These are phyloP conservation scores for Colletotrichum karsti DNA, from an alignment of 2,329 filamentous ascomycete genomes.

Conservation along the genomic window DNA sequence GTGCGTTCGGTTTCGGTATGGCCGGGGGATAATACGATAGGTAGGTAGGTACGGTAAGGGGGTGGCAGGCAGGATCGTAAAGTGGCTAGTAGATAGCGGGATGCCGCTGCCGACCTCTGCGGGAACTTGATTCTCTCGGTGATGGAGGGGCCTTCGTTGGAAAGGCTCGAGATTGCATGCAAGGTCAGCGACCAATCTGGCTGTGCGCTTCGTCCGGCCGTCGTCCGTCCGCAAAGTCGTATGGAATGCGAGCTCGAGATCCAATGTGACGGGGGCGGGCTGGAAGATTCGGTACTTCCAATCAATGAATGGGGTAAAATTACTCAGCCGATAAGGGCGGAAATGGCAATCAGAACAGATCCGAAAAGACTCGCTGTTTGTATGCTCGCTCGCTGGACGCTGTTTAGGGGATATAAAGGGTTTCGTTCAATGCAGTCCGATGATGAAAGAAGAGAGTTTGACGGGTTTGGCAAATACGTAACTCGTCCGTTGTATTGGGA, in stretches of 20 bases:
- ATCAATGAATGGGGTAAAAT: background rate
- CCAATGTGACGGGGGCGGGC: background rate
- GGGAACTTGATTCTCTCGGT: background rate
- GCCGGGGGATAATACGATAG: constrained; percentile 11
- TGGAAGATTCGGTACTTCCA: constrained; percentile 1
- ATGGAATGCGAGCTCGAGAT: constrained; percentile 1
- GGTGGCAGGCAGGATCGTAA: constrained; percentile 6
- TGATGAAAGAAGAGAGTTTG: constrained; percentile 27
- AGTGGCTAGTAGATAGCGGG: constrained; percentile 13
- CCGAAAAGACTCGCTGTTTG: background rate
- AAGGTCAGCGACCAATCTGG: constrained; percentile 12
- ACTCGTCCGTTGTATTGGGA: constrained; percentile 13
- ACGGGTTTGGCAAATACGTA: constrained; percentile 7
- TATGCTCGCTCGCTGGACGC: background rate
- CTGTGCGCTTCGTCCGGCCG: constrained; percentile 7
- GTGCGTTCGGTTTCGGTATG: constrained; percentile 19
- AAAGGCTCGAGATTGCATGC: constrained; percentile 17
- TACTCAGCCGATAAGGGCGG: constrained; percentile 21
- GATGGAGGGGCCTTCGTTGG: background rate
- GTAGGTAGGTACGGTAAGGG: background rate
- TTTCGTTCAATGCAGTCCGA: background rate
- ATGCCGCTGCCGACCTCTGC: background rate
- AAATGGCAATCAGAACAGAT: background rate
- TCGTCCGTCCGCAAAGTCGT: constrained; percentile 12
- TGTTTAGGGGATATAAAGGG: background rate